Evolutionary conservation across 176 grass and related monocot species (phyloP), one percentile per base, ranked within the genome.

Genomic region (Chrysopogon serrulatus): DNA sequence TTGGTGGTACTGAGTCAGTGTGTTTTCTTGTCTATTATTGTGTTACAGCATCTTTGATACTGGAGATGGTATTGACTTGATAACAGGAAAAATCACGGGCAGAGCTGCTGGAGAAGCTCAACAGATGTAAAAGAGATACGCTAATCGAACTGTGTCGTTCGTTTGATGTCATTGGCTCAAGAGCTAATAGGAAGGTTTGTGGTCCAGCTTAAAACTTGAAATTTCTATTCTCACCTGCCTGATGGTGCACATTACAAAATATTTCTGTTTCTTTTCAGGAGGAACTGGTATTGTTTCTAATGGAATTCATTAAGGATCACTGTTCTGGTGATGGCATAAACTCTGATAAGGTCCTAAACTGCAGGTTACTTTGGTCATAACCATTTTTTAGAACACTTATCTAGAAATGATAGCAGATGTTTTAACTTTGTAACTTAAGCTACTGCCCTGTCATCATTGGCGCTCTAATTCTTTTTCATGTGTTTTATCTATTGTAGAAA

Each of bases 101-200:
- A 28, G 77, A 88, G 79, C 36, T 88, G 61, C 67, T 85, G 59
- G 86, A 88, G 47, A 91, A 85, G 45, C 90, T 91, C 40, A 68
- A 27, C 13, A 19, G 30, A 49, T 79, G 37, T 79, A 88, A 40
- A 31, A 86, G 65, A 35, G 47, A 81, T 68, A 77, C 14, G 3
- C 73, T 85, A 61, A 34, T 88, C 5, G 72, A 82, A 85, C 10
- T 86, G 13, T 90, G 84, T 31, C 80, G 42, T 63, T 90, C 86
- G 30, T 73, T 85, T 82, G 31, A 79, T 79, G 31, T 85, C 18
- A 63, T 31, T 86, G 83, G 81, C 53, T 88, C 73, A 68, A 82
- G 73, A 78, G 37, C 72, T 81, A 78, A 81, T 67, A 88, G 33
- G 66, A 85, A 88, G 86, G 83, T 88, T 82, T n/a, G n/a, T n/a